Evolutionary conservation across 129 eudicot genomes (phyloP), one percentile per base, ranked within the genome.

Genomic region (Heracleum sosnowskyi): DNA sequence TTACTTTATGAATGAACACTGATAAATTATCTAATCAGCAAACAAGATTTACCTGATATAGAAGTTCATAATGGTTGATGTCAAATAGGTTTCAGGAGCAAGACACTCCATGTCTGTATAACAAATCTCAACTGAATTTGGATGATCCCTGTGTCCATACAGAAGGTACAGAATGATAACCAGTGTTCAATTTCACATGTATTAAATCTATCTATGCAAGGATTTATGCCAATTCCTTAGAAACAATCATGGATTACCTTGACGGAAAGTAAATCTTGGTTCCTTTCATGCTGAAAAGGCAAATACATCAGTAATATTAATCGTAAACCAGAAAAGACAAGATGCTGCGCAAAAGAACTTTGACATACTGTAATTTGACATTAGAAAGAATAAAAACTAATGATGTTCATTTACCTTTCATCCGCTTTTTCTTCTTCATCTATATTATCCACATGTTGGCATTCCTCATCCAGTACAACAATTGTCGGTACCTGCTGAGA

Each of bases 61-160:
- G 81, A 91, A 94, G 47, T 94, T 91, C 90, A 94, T 91, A 66
- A 94, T 90, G 29, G 91, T 79, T 74, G 98, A 94, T 63, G 97
- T 86, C 82, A 94, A 71, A 82, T 81, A 94, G 64, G 88, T 83
- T 83, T 89, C 86, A 31, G 96, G 96, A 47, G 86, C 92, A 83
- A 94, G 92, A 77, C 93, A 91, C 69, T 86, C 80, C 87, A 90
- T 79, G 78, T 94, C 97, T 69, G 86, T 75, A 81, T 80, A 84
- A 76, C 73, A 60, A 79, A 94, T 90, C 82, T 94, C 96, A 78
- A 91, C 80, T 33, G 92, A 78, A 55, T 88, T 82, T 15, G 89
- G 93, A 83, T 90, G 96, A 76, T 91, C 93, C 86, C 97, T 93
- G 79, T 77, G 40, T 22, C 24, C 73, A 77, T 4, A 73, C 51